phyloP scores from a whole-genome alignment of 257 asterid species.

The Penstemon davidsonii region DNA sequence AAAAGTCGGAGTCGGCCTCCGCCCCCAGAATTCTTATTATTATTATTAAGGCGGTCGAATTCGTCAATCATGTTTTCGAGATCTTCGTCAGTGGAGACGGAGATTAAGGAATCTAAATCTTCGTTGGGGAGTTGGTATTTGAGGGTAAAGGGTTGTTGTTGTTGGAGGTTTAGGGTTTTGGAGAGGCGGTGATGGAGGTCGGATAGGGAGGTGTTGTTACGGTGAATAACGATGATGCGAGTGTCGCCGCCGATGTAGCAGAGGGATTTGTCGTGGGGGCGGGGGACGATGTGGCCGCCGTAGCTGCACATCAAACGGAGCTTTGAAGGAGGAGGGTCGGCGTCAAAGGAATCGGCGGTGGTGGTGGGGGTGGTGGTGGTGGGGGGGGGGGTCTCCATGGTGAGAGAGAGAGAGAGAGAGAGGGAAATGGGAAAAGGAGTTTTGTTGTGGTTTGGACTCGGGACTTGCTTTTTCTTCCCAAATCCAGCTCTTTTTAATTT shows the following conservation, averaged over 20 bases:
- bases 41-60: conserved; percentile 61
- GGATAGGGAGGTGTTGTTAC: conserved; percentile 52
- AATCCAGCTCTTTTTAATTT: conserved; percentile 15
- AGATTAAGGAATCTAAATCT: conserved; percentile 83
- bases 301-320: conserved; percentile 96
- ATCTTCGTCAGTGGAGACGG: conserved; percentile 83
- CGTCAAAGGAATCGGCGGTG: conserved; percentile 2
- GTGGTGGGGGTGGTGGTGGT: conserved; percentile 3
- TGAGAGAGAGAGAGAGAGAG: conserved; percentile 58
- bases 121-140: conserved; percentile 88
- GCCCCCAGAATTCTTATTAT: background rate
- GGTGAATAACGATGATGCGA: conserved; percentile 79
- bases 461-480: no score
- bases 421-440: conserved; percentile 54
- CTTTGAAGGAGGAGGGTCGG: conserved; percentile 45
- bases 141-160: conserved; percentile 50
- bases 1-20: conserved; percentile 65
- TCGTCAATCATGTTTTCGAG: conserved; percentile 92
- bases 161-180: conserved; percentile 51
- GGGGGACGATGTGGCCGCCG: conserved; percentile 92
- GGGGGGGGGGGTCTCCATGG: conserved; percentile 53
- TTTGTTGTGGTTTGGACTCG: conserved; percentile 16
- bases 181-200: conserved; percentile 74
- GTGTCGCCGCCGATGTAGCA: conserved; percentile 94
- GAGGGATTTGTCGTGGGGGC: conserved; percentile 87